Conservation (phyloP, 2,329 filamentous ascomycete genomes). For the Aspergillus niger region DNA sequence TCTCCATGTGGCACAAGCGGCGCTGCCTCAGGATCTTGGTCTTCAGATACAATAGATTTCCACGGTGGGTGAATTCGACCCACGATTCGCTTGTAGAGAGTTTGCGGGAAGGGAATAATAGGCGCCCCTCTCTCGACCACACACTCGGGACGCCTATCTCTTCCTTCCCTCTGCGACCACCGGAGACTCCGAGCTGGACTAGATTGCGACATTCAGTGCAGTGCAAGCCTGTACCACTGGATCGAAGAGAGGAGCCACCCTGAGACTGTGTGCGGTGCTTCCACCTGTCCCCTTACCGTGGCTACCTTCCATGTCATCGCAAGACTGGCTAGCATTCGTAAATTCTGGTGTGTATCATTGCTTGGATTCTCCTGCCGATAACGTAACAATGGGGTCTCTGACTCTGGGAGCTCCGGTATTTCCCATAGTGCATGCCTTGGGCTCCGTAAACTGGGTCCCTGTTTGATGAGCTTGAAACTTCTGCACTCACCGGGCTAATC, state of each 20-base stretch:
- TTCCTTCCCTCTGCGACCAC: not conserved
- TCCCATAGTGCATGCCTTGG: not conserved
- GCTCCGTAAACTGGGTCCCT: not conserved
- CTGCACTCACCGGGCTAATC: not conserved
- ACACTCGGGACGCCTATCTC: constrained; percentile 1
- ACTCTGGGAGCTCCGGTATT: not conserved
- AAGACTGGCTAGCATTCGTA: not conserved
- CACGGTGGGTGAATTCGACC: not conserved
- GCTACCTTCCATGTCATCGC: not conserved
- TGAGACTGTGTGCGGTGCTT: constrained; percentile 3
- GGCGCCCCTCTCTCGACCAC: not conserved
- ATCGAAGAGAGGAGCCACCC: not conserved
- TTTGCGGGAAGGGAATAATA: not conserved
- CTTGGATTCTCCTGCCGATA: not conserved
- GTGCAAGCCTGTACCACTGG: not conserved
- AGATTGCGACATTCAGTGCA: not conserved
- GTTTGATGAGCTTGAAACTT: not conserved
- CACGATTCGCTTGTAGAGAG: constrained; percentile 2
- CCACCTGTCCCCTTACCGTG: not conserved
- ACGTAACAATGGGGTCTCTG: not conserved
- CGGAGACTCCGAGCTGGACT: not conserved
- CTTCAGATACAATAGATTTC: not conserved
- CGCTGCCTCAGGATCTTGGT: not conserved
- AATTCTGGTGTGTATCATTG: not conserved
- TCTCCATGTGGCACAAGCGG: not conserved